A percentile compares a stretch with the other conserved stretches of the same genome.
phyloP scores from a whole-genome alignment of 2,329 filamentous ascomycete genomes.

The Westerdykella aurantiaca region DNA sequence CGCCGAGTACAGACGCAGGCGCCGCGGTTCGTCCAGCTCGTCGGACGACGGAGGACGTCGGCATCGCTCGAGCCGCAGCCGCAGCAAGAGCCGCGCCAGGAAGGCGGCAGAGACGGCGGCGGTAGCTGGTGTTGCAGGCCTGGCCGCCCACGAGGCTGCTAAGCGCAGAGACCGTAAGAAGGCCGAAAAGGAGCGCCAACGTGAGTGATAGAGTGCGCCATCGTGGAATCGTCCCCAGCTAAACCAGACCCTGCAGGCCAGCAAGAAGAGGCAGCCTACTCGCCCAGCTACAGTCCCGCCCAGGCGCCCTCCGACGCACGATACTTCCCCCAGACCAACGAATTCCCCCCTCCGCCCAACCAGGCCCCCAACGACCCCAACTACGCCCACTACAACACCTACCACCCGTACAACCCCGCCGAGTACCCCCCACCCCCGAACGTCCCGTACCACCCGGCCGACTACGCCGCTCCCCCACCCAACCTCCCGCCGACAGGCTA shows the following conservation, averaged over 20 bases:
- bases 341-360: slow-evolving; percentile 46
- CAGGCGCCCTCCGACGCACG: slow-evolving; percentile 27
- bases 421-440: slow-evolving; percentile 38
- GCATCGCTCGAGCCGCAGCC: slow-evolving; percentile 32
- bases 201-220: slow-evolving; percentile 43
- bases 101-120: slow-evolving; percentile 52
- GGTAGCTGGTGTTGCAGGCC: slow-evolving; percentile 53
- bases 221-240: slow-evolving; percentile 14
- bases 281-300: slow-evolving; percentile 32
- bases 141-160: slow-evolving; percentile 53
- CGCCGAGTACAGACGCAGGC: slow-evolving; percentile 37
- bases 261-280: slow-evolving; percentile 32
- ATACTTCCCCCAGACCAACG: slow-evolving; percentile 43
- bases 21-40: slow-evolving; percentile 40
- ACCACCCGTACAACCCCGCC: slow-evolving; percentile 39
- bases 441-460: slow-evolving; percentile 2
- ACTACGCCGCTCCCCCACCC: slow-evolving; percentile 13
- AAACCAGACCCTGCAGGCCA: slow-evolving; percentile 19
- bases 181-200: slow-evolving; percentile 46
- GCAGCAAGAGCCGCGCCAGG: slow-evolving; percentile 46
- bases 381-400: slow-evolving; percentile 29
- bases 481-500: slow-evolving; percentile 20
- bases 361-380: slow-evolving; percentile 22
- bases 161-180: slow-evolving; percentile 54
- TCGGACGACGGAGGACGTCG: slow-evolving; percentile 35